These are phyloP conservation scores for Stagonosporopsis tanaceti DNA, from an alignment of 2,329 filamentous ascomycete species.

Conservation along the genomic window DNA sequence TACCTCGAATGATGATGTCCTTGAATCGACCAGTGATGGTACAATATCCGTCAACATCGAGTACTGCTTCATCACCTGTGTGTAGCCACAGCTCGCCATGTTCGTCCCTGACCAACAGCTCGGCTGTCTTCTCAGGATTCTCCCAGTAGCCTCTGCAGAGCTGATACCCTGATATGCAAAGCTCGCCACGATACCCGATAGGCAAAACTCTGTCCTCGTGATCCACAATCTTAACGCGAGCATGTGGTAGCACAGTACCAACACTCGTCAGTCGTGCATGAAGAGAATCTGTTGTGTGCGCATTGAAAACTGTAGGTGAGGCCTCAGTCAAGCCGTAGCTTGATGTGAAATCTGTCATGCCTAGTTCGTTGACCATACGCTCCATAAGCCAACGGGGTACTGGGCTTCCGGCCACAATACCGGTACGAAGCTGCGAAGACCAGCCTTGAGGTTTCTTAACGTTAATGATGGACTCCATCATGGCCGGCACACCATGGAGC, in stretches of 20 bases:
- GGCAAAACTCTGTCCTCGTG: conserved; percentile 71
- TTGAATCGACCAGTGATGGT: conserved; percentile 78
- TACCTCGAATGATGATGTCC: conserved; percentile 78
- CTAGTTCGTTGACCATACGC: conserved; percentile 72
- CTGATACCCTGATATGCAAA: conserved; percentile 81
- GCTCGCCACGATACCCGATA: conserved; percentile 73
- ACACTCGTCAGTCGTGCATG: conserved; percentile 74
- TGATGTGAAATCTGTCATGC: conserved; percentile 74
- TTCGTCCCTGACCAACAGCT: conserved; percentile 73
- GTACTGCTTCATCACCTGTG: conserved; percentile 51
- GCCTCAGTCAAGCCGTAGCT: conserved; percentile 74
- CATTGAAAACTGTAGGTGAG: conserved; percentile 81
- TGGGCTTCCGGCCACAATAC: conserved; percentile 80
- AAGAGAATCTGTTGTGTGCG: conserved; percentile 76
- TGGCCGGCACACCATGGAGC: conserved; percentile 81
- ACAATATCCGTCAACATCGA: conserved; percentile 65
- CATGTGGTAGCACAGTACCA: conserved; percentile 77
- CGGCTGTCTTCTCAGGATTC: conserved; percentile 77
- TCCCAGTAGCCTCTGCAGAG: conserved; percentile 71
- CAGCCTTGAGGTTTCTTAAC: conserved; percentile 58
- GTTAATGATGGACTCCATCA: conserved; percentile 74
- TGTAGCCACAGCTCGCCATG: conserved; percentile 57
- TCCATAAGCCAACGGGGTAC: conserved; percentile 80
- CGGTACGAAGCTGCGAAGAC: conserved; percentile 66
- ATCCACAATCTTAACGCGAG: conserved; percentile 78